Evolutionary conservation across 768 basidiomycete genomes (phyloP).

Genomic region (Lanmaoa rubissima): DNA sequence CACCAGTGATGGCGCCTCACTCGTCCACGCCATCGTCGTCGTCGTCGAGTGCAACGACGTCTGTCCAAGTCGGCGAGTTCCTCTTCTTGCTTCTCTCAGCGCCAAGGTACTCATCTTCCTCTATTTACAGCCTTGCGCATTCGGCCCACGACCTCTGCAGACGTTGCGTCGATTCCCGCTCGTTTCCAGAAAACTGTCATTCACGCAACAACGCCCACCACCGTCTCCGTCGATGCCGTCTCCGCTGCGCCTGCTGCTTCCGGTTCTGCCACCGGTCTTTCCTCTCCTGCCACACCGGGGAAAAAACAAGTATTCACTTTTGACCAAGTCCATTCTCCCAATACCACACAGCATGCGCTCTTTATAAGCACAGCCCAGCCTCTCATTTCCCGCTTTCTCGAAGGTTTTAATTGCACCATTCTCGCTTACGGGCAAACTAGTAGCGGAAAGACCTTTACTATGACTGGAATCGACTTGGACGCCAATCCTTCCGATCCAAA

Average conservation of each 20-base stretch:
- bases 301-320: slow-evolving; percentile 90
- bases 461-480: slow-evolving; percentile 94
- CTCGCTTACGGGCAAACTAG: slow-evolving; percentile 36
- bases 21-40: slow-evolving; percentile 65
- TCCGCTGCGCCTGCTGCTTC: slow-evolving; percentile 49
- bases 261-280: slow-evolving; percentile 48
- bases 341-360: slow-evolving; percentile 79
- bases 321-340: slow-evolving; percentile 91
- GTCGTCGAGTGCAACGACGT: slow-evolving; percentile 64
- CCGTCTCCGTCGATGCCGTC: slow-evolving; percentile 80
- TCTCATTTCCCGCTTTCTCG: slow-evolving; percentile 81
- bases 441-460: slow-evolving; percentile 63
- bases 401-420: slow-evolving; percentile 92
- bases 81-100: neutral
- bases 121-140: slow-evolving; percentile 76
- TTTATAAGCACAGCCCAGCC: slow-evolving; percentile 84
- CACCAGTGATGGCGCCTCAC: slow-evolving; percentile 65
- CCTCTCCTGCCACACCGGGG: slow-evolving; percentile 46
- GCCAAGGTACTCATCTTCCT: slow-evolving; percentile 2
- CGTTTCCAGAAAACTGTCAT: slow-evolving; percentile 92
- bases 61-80: slow-evolving; percentile 89
- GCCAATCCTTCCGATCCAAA: slow-evolving; percentile 78
- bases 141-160: slow-evolving; percentile 82
- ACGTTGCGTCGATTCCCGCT: slow-evolving; percentile 82
- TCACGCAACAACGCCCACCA: slow-evolving; percentile 68